These are phyloP conservation scores for Pichia sp. DNA, from an alignment of 1,139 yeast genomes.

Conservation along the genomic window DNA sequence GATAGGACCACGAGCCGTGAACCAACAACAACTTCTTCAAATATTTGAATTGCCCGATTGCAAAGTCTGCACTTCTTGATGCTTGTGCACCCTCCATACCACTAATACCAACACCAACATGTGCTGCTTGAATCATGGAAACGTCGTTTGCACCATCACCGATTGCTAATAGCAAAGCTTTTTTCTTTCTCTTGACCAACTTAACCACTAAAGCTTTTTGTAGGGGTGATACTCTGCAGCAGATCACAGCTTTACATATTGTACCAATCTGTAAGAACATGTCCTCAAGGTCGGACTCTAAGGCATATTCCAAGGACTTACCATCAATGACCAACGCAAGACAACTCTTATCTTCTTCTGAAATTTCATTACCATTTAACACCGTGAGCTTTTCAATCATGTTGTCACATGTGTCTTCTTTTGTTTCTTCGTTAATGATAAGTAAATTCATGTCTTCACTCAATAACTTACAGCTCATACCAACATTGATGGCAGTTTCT, in stretches of 20 bases:
- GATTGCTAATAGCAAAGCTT: constrained; percentile 77
- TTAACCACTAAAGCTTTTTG: constrained; percentile 96
- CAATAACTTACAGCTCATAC: constrained; percentile 91
- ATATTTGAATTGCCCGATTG: constrained; percentile 92
- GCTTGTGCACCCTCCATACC: constrained; percentile 99
- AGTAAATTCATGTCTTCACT: constrained; percentile 95
- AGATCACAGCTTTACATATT: constrained; percentile 87
- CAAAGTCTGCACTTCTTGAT: constrained; percentile 94
- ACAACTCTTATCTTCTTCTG: constrained; percentile 67
- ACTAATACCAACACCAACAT: constrained; percentile 96
- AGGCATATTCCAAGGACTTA: constrained; percentile 75
- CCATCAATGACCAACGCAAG: constrained; percentile 94
- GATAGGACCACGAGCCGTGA: constrained; percentile 98
- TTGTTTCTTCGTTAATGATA: constrained; percentile 79
- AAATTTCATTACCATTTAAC: constrained; percentile 55
- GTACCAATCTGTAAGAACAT: constrained; percentile 73
- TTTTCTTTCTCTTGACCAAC: constrained; percentile 75
- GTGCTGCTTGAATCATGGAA: constrained; percentile 98
- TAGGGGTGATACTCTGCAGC: constrained; percentile 96
- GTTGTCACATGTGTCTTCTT: constrained; percentile 66
- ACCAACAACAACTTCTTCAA: constrained; percentile 77
- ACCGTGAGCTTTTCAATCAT: constrained; percentile 72
- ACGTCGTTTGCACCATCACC: constrained; percentile 99
- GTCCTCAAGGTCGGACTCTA: constrained; percentile 76
- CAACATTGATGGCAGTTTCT: constrained; percentile 98